Evolutionary conservation across 2,329 filamentous ascomycete species (phyloP), one percentile per base, ranked within the genome.

Genomic region (Trichoderma semiorbis): DNA sequence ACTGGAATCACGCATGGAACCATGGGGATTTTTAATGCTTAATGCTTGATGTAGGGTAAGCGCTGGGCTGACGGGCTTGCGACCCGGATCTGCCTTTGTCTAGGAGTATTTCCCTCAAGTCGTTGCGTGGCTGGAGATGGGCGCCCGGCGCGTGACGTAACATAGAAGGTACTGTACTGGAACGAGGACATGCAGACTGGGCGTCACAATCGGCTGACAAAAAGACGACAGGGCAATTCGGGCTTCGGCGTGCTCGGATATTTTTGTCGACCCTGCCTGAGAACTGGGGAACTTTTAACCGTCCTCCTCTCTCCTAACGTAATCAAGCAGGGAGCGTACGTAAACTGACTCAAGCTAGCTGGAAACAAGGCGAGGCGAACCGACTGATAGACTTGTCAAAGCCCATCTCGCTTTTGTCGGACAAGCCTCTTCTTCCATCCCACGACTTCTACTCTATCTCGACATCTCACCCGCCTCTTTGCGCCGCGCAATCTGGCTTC

Each of bases 251-350:
- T 69, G 67, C 16, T 53, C 57, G 68, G 50, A 18, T 70, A 64
- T 64, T 70, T 70, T 55, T 70, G 58, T 64, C 60, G 30, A 47
- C 28, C 18, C 14, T 1, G 34, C 39, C 68, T 63, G 67, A 21
- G 43, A 6, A 28, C 68, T 63, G 67, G 58, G 58, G 21, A 28
- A 26, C 24, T 63, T 39, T 64, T 12, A 21, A 39, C 18, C 18
- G 28, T 58, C 50, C 66, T 60, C 55, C 55, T 57, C 66, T 43
- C 57, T 62, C 57, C 57, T 71, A 71, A 71, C 69, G 69, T 71
- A 71, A 71, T 71, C 69, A 71, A 34, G 24, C 62, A 34, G n/a
- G 66, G 34, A 43, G 62, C 69, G 69, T 71, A 71, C 61, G 69
- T 71, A 71, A 62, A 61, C 69, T 60, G 61, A 60, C 50, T 60